Evolutionary conservation across 1,139 yeast species (phyloP).

Genomic region (Wickerhamomyces sp.): DNA sequence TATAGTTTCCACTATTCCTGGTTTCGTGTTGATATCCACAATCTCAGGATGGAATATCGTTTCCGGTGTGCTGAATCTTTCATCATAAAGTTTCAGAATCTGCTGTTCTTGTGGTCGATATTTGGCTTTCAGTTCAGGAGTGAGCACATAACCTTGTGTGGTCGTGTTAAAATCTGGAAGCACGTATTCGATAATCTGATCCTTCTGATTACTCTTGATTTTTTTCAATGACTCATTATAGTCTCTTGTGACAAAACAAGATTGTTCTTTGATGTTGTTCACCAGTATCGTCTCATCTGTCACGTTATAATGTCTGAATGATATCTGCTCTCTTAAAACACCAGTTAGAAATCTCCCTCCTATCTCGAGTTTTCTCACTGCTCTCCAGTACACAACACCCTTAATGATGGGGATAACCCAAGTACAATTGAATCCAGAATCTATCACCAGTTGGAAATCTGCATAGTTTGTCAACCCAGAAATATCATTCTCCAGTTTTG

Average conservation of each 20-base stretch:
- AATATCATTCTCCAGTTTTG: slow-evolving; percentile 16
- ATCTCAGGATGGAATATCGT: slow-evolving; percentile 82
- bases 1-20: slow-evolving; percentile 69
- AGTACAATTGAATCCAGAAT: slow-evolving; percentile 83
- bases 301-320: slow-evolving; percentile 90
- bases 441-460: slow-evolving; percentile 77
- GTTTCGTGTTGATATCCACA: slow-evolving; percentile 65
- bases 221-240: slow-evolving; percentile 52
- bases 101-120: slow-evolving; percentile 49
- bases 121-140: slow-evolving; percentile 28
- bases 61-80: slow-evolving; percentile 85
- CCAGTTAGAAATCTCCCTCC: slow-evolving; percentile 89
- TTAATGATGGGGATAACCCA: slow-evolving; percentile 82
- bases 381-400: slow-evolving; percentile 75
- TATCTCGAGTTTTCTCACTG: slow-evolving; percentile 59
- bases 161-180: slow-evolving; percentile 86
- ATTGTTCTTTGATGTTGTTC: slow-evolving; percentile 77
- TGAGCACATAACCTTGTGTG: slow-evolving; percentile 56
- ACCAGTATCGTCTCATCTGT: slow-evolving; percentile 85
- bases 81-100: slow-evolving; percentile 66
- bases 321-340: slow-evolving; percentile 72
- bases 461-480: slow-evolving; percentile 24
- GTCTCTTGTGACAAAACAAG: slow-evolving; percentile 69
- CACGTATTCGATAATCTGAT: slow-evolving; percentile 56
- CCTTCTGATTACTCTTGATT: slow-evolving; percentile 26